phyloP scores from a whole-genome alignment of 805 yeast genomes.

The Cyberlindnera maritima region DNA sequence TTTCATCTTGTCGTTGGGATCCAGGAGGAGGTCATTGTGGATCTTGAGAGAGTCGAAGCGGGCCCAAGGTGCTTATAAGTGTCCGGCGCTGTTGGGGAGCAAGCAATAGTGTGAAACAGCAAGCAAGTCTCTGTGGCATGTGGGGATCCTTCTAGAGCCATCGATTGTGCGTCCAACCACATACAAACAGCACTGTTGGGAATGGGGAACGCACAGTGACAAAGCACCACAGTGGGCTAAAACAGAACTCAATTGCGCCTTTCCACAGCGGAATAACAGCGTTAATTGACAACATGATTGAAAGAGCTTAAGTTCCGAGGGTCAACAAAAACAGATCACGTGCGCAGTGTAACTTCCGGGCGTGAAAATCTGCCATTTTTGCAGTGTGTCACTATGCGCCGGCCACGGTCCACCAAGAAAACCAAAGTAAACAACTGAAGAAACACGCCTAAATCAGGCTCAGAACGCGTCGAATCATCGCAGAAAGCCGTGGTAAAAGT shows the following conservation, averaged over 20 bases:
- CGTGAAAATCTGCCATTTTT: neutral
- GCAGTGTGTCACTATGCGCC: neutral
- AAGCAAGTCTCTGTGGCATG: conserved; percentile 6
- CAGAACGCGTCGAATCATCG: neutral
- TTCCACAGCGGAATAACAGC: no score
- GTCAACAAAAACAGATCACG: neutral
- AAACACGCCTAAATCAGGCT: neutral
- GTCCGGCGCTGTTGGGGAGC: conserved; percentile 1
- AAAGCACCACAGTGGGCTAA: neutral
- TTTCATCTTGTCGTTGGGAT: conserved; percentile 11
- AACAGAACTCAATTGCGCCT: no score
- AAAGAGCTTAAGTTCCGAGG: no score
- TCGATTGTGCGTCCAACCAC: neutral
- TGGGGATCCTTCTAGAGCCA: neutral
- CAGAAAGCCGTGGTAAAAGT: neutral
- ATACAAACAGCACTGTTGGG: no score
- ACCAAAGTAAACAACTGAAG: neutral
- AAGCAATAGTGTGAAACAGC: conserved; percentile 8
- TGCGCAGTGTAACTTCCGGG: neutral
- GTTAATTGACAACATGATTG: no score
- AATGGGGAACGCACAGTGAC: neutral
- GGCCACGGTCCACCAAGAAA: neutral
- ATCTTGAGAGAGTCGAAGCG: neutral
- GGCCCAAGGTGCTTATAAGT: neutral
- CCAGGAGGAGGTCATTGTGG: neutral